These are phyloP conservation scores for Penicillium manginii DNA, from an alignment of 495 filamentous ascomycete genomes.

Conservation along the genomic window DNA sequence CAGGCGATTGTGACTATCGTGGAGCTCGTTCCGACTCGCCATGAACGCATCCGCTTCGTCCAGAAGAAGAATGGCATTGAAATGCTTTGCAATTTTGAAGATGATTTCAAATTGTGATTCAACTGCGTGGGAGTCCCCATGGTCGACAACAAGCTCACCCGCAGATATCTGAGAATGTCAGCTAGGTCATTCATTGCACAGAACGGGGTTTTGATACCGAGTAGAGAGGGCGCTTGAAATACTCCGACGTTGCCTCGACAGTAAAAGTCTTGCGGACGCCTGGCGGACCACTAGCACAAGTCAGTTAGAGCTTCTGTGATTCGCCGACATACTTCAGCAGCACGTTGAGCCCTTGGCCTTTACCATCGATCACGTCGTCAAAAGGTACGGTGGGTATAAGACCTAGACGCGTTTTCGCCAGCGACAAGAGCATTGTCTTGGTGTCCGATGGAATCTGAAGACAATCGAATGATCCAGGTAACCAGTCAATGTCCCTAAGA, in stretches of 20 bases:
- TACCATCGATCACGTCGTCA: constrained; percentile 29
- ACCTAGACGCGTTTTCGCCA: constrained; percentile 28
- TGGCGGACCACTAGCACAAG: constrained; percentile 29
- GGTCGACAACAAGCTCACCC: too few species aligned
- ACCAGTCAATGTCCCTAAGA: constrained; percentile 36
- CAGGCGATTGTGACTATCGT: constrained; percentile 19
- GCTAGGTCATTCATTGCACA: too few species aligned
- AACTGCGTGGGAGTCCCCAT: constrained; percentile 22
- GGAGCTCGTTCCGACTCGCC: constrained; percentile 21
- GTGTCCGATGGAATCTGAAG: constrained; percentile 23
- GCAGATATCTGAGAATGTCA: too few species aligned
- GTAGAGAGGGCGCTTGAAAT: constrained; percentile 33
- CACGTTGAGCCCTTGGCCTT: constrained; percentile 23
- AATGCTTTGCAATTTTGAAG: constrained; percentile 34
- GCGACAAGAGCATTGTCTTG: constrained; percentile 31
- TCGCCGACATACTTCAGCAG: too few species aligned
- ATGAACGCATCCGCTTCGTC: constrained; percentile 55
- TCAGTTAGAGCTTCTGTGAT: too few species aligned
- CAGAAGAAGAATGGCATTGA: constrained; percentile 38
- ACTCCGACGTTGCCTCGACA: constrained; percentile 35
- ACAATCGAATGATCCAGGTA: constrained; percentile 2
- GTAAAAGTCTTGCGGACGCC: constrained; percentile 41
- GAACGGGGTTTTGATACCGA: constrained; percentile 18
- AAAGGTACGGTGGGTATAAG: constrained; percentile 28
- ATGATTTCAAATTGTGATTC: constrained; percentile 25